phyloP scores from a whole-genome alignment of 805 yeast species.

The Nakazawaea laoshanensis region DNA sequence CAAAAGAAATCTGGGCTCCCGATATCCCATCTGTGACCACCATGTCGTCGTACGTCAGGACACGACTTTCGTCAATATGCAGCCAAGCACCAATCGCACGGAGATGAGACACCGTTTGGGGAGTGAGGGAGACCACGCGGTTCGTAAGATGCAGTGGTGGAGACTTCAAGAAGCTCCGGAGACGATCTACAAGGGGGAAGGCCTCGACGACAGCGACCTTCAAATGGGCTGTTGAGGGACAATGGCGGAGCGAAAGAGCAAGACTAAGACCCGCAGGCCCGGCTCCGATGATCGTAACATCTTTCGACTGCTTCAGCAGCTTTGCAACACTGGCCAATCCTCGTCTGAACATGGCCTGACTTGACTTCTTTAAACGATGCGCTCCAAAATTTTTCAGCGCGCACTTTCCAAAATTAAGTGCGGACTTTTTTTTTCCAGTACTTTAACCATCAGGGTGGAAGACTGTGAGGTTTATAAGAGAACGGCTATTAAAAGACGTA shows the following conservation, averaged over 20 bases:
- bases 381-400: too few relatives aligned
- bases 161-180: slow-evolving; percentile 33
- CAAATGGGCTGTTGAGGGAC: slow-evolving; percentile 51
- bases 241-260: slow-evolving; percentile 69
- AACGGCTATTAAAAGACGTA: too few relatives aligned
- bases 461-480: too few relatives aligned
- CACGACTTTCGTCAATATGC: slow-evolving; percentile 57
- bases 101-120: slow-evolving; percentile 62
- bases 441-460: too few relatives aligned
- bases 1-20: slow-evolving; percentile 64
- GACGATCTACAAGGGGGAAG: slow-evolving; percentile 37
- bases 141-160: slow-evolving; percentile 57
- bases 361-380: too few relatives aligned
- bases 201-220: slow-evolving; percentile 71
- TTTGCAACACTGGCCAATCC: too few relatives aligned
- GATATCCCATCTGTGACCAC: slow-evolving; percentile 82
- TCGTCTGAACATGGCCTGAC: too few relatives aligned
- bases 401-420: too few relatives aligned
- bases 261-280: slow-evolving; percentile 95
- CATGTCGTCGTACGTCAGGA: slow-evolving; percentile 73
- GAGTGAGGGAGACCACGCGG: slow-evolving; percentile 81
- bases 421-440: too few relatives aligned
- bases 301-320: too few relatives aligned
- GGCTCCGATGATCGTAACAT: slow-evolving; percentile 87
- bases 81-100: slow-evolving; percentile 72